Conservation (phyloP, 2,329 filamentous ascomycete species). For the Fusarium beomiforme region DNA sequence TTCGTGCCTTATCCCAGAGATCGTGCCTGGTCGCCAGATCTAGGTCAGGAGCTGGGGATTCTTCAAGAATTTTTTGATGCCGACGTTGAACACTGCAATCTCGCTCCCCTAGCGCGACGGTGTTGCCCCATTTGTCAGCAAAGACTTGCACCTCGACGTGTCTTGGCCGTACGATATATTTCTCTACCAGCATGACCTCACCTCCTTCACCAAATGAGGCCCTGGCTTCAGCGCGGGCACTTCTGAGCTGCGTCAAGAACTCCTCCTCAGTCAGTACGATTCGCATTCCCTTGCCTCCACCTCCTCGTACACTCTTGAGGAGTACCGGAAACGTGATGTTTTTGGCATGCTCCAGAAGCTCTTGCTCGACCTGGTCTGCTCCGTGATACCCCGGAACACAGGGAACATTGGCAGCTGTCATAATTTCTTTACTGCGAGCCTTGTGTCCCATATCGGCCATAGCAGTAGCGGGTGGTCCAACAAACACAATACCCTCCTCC, state of each 20-base stretch:
- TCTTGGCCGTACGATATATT: slow-evolving; percentile 79
- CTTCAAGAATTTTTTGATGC: slow-evolving; percentile 92
- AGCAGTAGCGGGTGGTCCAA: slow-evolving; percentile 86
- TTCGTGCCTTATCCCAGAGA: slow-evolving; percentile 72
- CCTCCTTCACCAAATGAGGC: slow-evolving; percentile 83
- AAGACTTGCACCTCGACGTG: slow-evolving; percentile 95
- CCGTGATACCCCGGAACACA: slow-evolving; percentile 98
- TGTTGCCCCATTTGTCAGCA: slow-evolving; percentile 81
- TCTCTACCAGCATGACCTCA: slow-evolving; percentile 85
- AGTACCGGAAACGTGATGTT: slow-evolving; percentile 76
- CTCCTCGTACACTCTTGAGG: slow-evolving; percentile 82
- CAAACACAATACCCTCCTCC: slow-evolving; percentile 91
- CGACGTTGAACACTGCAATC: slow-evolving; percentile 89
- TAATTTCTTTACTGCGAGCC: slow-evolving; percentile 93
- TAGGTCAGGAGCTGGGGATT: slow-evolving; percentile 81
- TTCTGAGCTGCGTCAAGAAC: slow-evolving; percentile 75
- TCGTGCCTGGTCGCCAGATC: slow-evolving; percentile 67
- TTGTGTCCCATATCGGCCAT: slow-evolving; percentile 95
- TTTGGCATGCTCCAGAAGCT: slow-evolving; percentile 74
- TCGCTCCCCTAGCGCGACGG: slow-evolving; percentile 85
- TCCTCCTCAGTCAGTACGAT: slow-evolving; percentile 76
- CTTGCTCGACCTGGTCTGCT: slow-evolving; percentile 74
- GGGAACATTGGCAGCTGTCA: slow-evolving; percentile 92
- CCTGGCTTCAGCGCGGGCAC: slow-evolving; percentile 78
- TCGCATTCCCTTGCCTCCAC: slow-evolving; percentile 86